Evolutionary conservation across 1,284 basidiomycete genomes (phyloP), one percentile per base, ranked within the genome.

Genomic region (Ganoderma sinense): DNA sequence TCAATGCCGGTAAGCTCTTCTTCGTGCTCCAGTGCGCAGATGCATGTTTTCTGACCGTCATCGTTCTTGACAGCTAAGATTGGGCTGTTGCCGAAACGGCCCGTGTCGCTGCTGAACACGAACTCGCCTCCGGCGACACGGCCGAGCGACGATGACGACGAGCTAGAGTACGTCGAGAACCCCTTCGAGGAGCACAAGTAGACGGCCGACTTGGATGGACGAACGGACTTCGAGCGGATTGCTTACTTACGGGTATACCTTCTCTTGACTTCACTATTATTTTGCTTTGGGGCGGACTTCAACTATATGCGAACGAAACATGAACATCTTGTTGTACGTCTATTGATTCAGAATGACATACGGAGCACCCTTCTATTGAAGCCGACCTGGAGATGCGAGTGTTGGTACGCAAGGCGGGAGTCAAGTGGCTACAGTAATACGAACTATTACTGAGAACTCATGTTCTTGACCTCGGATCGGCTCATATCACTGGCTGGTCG

Each of bases 51-150:
- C 64, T 68, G 62, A 68, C 26, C 26, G 29, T 45, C 13, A 4
- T 26, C 26, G 4, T 23, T 14, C 33, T 31, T 58, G 48, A 48
- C 69, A 85, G 85, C 81, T 62, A 93, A 92, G 80, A 82, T 93
- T 2, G 92, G 92, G n/a, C 78, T 94, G 45, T 82, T 94, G 26
- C 92, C 92, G 5, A 93, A 92, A 80, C 87, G 89, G 0, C 90
- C 92, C 2, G 91, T 94, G 16, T 89, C 91, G 11, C 84, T 93
- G n/a, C 76, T 91, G 31, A 84, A 83, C 48, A 75, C 83, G 6
- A 79, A 78, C 53, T 76, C 79, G 20, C 75, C 79, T 33, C 76
- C 78, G 10, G 61, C 78, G 45, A 76, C 78, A 62, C 78, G 71
- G 79, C 75, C 75, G 20, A 75, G 75, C 56, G 76, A 84, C 61